phyloP scores from a whole-genome alignment of 192 early-diverging fungal species.

The Coemansia sp. region DNA sequence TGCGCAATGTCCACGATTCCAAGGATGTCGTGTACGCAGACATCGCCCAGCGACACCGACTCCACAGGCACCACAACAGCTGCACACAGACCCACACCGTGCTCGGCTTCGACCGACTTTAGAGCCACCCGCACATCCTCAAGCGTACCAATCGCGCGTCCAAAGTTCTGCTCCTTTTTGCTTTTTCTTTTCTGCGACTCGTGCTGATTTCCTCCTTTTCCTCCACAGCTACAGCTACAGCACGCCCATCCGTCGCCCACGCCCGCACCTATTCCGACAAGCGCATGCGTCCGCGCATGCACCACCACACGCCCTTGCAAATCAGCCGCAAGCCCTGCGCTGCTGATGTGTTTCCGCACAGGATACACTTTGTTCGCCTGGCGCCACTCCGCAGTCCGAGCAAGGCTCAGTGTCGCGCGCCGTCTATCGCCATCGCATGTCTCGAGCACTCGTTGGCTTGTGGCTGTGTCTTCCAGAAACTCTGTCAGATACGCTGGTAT shows the following conservation, averaged over 20 bases:
- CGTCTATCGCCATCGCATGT: conserved; percentile 19
- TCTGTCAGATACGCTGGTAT: conserved; percentile 36
- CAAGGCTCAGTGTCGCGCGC: conserved; percentile 2
- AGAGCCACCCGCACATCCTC: conserved; percentile 48
- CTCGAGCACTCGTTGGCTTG: conserved; percentile 21
- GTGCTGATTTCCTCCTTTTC: background rate
- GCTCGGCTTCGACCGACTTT: conserved; percentile 15
- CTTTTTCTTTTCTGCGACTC: background rate
- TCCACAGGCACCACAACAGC: conserved; percentile 42
- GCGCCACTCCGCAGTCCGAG: conserved; percentile 37
- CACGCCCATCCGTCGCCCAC: background rate
- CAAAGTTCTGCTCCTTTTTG: conserved; percentile 6
- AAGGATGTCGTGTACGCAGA: conserved; percentile 9
- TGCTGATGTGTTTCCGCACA: background rate
- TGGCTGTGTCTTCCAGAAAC: conserved; percentile 34
- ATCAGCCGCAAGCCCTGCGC: conserved; percentile 15
- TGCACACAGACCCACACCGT: conserved; percentile 5
- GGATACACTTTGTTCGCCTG: conserved; percentile 47
- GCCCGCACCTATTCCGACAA: conserved; percentile 1
- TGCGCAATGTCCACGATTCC: conserved; percentile 16
- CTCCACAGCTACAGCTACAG: conserved; percentile 5
- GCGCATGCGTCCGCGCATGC: conserved; percentile 22
- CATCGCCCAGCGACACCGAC: conserved; percentile 36
- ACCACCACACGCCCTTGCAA: conserved; percentile 29
- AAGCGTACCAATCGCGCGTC: conserved; percentile 26